Base-by-base conservation (phyloP, 495 filamentous ascomycete species). In the Zalerion maritima region DNA sequence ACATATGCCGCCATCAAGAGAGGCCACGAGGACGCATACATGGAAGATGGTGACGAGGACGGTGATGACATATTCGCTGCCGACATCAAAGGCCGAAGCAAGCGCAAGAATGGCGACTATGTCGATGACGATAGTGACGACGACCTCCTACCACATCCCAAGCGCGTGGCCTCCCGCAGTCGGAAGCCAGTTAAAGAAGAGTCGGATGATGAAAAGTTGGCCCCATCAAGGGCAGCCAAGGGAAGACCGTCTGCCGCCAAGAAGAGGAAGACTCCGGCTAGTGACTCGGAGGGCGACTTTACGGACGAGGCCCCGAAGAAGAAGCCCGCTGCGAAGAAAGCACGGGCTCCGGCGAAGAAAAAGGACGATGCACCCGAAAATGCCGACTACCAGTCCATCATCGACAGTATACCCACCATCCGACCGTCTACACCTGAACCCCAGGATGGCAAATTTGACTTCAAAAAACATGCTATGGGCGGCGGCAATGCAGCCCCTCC, bases 361-460 rank as follows among this genome's bases (percentile, higher is more conserved):
- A 52, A 56, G 19, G 52, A 66, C 16, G 68, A 73, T 14, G 40
- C 49, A 4, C 45, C 70, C 0, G 78, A 81, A 37, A 72, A 67
- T 34, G 62, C 65, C 14, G 64, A 65, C 23, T 71, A 93, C 10
- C 70, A 86, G 45, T 73, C 71, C 19, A 94, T 97, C 28, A 72
- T 93, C 18, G 81, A 92, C 45, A 80, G 73, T 45, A 83, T 97
- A 35, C 81, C 86, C 6, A 76, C 64, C 5, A 63, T 96, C 15
- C 57, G 73, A 31, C 64, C 89, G 21, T 91, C 89, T 11, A 78
- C 82, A 4, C 86, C 91, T 18, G 81, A 85, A 24, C 57, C 73
- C 6, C 55, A 64, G 19, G 63, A 64, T 32, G 54, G 53, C 26
- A 94, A 92, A 42, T 96, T 85, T 43, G 69, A 85, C 43, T 75